These are phyloP conservation scores for Hirschioporus abietinus DNA, from an alignment of 768 basidiomycete species.

Conservation along the genomic window DNA sequence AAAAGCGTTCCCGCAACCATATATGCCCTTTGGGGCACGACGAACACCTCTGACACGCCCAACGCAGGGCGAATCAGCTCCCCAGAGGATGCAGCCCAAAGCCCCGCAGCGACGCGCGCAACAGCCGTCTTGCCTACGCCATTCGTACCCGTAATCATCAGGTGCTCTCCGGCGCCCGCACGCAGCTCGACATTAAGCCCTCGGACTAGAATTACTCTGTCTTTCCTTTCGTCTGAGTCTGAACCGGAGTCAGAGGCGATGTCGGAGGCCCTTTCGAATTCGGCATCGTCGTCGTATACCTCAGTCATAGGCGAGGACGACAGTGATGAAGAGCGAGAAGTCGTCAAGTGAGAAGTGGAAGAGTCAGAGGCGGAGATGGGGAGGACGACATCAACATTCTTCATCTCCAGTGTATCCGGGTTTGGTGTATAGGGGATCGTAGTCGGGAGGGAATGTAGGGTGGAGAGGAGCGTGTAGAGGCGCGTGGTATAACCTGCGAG, in stretches of 20 bases:
- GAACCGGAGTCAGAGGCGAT: neutral
- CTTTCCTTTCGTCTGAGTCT: neutral
- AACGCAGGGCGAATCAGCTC: slow-evolving; percentile 32
- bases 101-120: slow-evolving; percentile 80
- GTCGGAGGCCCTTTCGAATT: neutral
- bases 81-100: slow-evolving; percentile 66
- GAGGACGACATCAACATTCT: slow-evolving; percentile 66
- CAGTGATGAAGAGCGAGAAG: neutral
- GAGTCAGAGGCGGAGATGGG: slow-evolving; percentile 28
- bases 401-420: slow-evolving; percentile 50
- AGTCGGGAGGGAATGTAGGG: slow-evolving; percentile 67
- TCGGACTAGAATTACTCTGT: slow-evolving; percentile 47
- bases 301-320: neutral
- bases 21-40: slow-evolving; percentile 91
- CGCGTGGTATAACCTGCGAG: slow-evolving; percentile 92
- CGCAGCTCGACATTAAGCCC: slow-evolving; percentile 59
- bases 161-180: slow-evolving; percentile 63
- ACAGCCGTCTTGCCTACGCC: slow-evolving; percentile 90
- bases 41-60: slow-evolving; percentile 58
- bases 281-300: neutral
- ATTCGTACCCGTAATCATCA: slow-evolving; percentile 91
- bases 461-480: slow-evolving; percentile 82
- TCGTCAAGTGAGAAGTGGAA: neutral
- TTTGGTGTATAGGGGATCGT: slow-evolving; percentile 35
- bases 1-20: slow-evolving; percentile 83